Evolutionary conservation across 2,329 filamentous ascomycete genomes (phyloP), one percentile per base, ranked within the genome.

Genomic region (Penicillium sp.): DNA sequence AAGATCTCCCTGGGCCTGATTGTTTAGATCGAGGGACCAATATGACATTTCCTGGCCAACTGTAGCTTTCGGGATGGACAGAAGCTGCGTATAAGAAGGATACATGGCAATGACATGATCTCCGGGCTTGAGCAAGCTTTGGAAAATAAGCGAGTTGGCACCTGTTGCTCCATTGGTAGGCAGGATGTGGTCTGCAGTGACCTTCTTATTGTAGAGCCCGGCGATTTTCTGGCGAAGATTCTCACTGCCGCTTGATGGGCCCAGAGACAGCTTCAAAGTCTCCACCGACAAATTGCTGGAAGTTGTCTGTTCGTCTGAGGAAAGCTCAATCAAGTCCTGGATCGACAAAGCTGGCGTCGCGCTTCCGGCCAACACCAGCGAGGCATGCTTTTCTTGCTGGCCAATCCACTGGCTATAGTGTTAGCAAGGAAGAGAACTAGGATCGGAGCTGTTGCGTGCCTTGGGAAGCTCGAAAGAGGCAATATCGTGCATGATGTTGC

Each of bases 21-120:
- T 45, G 2, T 50, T 16, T 8, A 50, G 14, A 39, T 47, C 39
- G 7, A 50, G 42, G 1, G 14, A 31, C 53, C 53, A 55, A 8
- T 46, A 44, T n/a, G 49, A 50, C 4, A 50, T 28, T 9, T 52
- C 30, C 9, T 35, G 39, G 2, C 50, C 50, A 4, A 46, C 30
- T 5, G 44, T 45, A 9, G 53, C 39, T 41, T 35, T 47, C 0
- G 53, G 53, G 5, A 55, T 30, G 7, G 43, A 46, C 4, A 55
- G 24, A 8, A 55, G 40, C 33, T 49, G 53, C 10, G 46, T 46
- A 28, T 53, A 55, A 3, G 42, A 41, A 4, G 53, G 53, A 30
- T 52, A 55, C 46, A 55, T 43, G 16, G 53, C 38, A 14, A 55
- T 47, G 28, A 55, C 53, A 35, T 55, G 53, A 27, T 55, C 53